A percentile compares a stretch with the other conserved stretches of the same genome.
Evolutionary conservation across 176 grass and related monocot species (phyloP).

Genomic region (Triticum dicoccoides): DNA sequence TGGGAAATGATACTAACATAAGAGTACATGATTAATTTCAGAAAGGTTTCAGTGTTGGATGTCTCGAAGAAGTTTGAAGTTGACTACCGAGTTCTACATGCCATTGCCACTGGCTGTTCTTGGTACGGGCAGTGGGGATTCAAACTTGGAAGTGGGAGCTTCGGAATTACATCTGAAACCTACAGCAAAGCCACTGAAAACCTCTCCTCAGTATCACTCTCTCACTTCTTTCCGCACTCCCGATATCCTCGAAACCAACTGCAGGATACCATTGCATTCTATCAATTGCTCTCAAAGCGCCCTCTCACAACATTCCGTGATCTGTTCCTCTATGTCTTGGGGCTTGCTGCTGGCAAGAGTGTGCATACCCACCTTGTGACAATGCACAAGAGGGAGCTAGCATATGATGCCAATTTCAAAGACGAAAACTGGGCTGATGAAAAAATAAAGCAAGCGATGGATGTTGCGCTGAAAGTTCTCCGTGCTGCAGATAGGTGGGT

Average conservation of each 20-base stretch:
- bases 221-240: conserved; percentile 31
- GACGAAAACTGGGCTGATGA: conserved; percentile 38
- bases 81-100: conserved; percentile 55
- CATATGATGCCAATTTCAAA: not conserved
- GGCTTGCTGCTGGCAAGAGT: conserved; percentile 24
- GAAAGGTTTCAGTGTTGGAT: conserved; percentile 72
- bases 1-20: not conserved
- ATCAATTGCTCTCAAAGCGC: conserved; percentile 46
- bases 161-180: conserved; percentile 49
- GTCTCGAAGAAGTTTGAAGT: conserved; percentile 60
- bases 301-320: conserved; percentile 44
- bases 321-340: conserved; percentile 50
- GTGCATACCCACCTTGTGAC: not conserved
- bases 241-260: conserved; percentile 38
- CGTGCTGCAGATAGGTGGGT: conserved; percentile 51
- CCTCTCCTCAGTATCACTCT: conserved; percentile 49
- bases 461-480: conserved; percentile 58
- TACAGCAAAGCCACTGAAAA: conserved; percentile 47
- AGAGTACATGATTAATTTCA: conserved; percentile 26
- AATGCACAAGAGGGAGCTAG: conserved; percentile 24
- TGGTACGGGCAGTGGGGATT: conserved; percentile 84
- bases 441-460: conserved; percentile 35
- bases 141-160: conserved; percentile 60
- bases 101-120: conserved; percentile 40
- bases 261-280: conserved; percentile 54